These are phyloP conservation scores for Lactarius sanguifluus DNA, from an alignment of 768 basidiomycete species.

Conservation along the genomic window DNA sequence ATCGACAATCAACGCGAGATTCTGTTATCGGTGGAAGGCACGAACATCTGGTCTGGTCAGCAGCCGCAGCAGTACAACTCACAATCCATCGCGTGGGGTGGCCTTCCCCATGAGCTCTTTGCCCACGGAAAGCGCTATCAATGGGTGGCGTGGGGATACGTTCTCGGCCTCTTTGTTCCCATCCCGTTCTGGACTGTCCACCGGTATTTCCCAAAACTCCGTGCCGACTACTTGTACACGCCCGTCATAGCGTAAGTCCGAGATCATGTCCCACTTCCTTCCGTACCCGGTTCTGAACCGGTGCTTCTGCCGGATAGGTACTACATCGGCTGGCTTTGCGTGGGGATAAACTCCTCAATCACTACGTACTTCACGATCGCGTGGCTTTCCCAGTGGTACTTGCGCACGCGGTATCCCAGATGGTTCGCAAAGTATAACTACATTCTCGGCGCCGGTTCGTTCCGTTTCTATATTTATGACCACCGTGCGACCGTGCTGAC, in stretches of 20 bases:
- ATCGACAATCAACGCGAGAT: conserved; percentile 51
- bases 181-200: conserved; percentile 54
- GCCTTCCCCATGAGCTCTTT: conserved; percentile 31
- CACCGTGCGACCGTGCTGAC: background rate
- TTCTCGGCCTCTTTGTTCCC: conserved; percentile 51
- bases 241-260: conserved; percentile 44
- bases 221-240: conserved; percentile 49
- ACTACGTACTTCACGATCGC: conserved; percentile 45
- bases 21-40: conserved; percentile 54
- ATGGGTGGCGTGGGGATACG: conserved; percentile 49
- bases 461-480: background rate
- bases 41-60: conserved; percentile 52
- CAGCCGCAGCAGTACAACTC: conserved; percentile 52
- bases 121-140: conserved; percentile 38
- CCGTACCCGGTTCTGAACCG: background rate
- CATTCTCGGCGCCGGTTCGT: conserved; percentile 39
- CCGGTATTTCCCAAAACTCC: conserved; percentile 45
- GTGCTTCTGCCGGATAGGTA: conserved; percentile 35
- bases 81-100: conserved; percentile 55
- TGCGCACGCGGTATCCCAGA: conserved; percentile 38
- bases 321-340: conserved; percentile 51
- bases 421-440: conserved; percentile 46
- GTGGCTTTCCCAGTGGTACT: conserved; percentile 48
- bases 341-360: conserved; percentile 51
- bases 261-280: conserved; percentile 6